Percentiles rank a stretch among this genome's conserved stretches.
phyloP scores from a whole-genome alignment of 306 rosid species.

The Citrullus amarus region DNA sequence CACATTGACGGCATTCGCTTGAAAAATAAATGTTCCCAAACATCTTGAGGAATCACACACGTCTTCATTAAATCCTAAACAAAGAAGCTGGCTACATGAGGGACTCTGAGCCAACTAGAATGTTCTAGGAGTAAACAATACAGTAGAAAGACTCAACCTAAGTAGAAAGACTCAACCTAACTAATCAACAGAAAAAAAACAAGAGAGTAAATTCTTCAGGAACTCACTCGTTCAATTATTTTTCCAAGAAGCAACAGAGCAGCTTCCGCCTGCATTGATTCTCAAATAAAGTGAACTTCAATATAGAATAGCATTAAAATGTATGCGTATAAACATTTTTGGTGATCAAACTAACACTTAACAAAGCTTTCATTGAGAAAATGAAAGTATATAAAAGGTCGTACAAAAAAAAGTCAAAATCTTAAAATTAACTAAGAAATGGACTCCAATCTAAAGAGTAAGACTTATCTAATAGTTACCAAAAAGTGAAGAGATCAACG shows the following conservation, averaged over 20 bases:
- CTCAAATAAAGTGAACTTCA: neutral
- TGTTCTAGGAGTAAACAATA: neutral
- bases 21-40: constrained; percentile 83
- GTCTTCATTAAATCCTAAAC: constrained; percentile 50
- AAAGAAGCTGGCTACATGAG: constrained; percentile 20
- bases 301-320: neutral
- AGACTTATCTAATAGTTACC: too few relatives aligned
- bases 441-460: too few relatives aligned
- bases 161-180: constrained; percentile 4
- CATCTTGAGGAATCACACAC: constrained; percentile 67
- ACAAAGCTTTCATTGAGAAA: too few relatives aligned
- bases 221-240: constrained; percentile 71
- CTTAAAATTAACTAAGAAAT: too few relatives aligned
- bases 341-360: too few relatives aligned
- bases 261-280: constrained; percentile 68
- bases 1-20: constrained; percentile 63
- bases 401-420: too few relatives aligned
- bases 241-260: constrained; percentile 67
- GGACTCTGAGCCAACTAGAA: neutral
- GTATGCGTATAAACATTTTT: neutral
- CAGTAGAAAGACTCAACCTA: neutral
- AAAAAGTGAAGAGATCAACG: too few relatives aligned
- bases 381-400: too few relatives aligned
- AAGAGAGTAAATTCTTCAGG: neutral
- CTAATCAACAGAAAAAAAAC: neutral